Conservation (phyloP, 768 basidiomycete species). For the Candolleomyces eurysporus region DNA sequence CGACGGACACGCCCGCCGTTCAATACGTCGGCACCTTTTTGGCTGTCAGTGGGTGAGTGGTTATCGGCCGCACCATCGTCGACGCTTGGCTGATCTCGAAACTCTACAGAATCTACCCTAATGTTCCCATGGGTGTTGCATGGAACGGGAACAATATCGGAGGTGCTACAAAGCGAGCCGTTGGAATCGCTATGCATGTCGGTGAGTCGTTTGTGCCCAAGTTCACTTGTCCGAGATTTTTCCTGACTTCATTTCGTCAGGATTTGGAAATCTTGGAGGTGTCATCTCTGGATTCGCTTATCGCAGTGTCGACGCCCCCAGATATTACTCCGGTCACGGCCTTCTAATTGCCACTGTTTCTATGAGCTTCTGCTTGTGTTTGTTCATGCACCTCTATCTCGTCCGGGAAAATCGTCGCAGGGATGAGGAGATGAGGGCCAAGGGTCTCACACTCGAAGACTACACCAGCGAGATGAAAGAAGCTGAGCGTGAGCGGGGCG, state of each 20-base stretch:
- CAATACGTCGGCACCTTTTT: conserved; percentile 31
- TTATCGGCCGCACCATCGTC: background rate
- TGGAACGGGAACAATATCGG: conserved; percentile 35
- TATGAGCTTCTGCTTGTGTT: conserved; percentile 23
- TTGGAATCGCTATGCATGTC: conserved; percentile 33
- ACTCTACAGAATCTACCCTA: conserved; percentile 26
- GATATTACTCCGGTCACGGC: conserved; percentile 30
- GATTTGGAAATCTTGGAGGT: conserved; percentile 30
- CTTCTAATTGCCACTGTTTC: conserved; percentile 26
- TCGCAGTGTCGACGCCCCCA: conserved; percentile 24
- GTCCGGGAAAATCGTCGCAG: conserved; percentile 25
- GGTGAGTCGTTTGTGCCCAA: conserved; percentile 16
- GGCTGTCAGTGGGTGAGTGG: conserved; percentile 27
- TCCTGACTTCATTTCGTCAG: conserved; percentile 9
- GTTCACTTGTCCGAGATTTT: background rate
- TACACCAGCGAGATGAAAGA: conserved; percentile 29
- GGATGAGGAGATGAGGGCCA: conserved; percentile 19
- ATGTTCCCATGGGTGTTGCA: conserved; percentile 29
- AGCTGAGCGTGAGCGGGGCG: conserved; percentile 27
- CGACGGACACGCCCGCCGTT: conserved; percentile 22
- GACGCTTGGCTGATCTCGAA: conserved; percentile 1
- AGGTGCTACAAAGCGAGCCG: conserved; percentile 30
- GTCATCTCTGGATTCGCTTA: conserved; percentile 29
- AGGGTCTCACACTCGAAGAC: conserved; percentile 23
- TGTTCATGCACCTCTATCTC: conserved; percentile 27